Conservation (phyloP, 306 rosid species). For the Dalbergia cultrata region DNA sequence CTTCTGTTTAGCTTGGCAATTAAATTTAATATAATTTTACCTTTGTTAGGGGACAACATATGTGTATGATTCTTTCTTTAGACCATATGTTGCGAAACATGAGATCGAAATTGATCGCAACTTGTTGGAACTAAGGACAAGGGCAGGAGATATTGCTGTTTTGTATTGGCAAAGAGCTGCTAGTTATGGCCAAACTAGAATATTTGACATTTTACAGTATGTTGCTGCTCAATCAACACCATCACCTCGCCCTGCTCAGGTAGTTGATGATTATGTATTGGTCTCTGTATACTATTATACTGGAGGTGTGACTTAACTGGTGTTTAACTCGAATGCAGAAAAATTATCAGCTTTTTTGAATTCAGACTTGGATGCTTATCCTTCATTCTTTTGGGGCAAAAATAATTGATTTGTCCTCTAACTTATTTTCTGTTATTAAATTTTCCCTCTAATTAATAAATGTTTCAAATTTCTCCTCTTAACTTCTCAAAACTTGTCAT, state of each 20-base stretch:
- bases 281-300: constrained; percentile 7
- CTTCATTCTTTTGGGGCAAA: constrained; percentile 9
- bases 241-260: constrained; percentile 75
- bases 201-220: constrained; percentile 77
- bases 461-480: no score
- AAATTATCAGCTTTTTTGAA: neutral
- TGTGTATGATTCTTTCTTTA: constrained; percentile 89
- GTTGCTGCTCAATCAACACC: constrained; percentile 87
- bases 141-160: constrained; percentile 76
- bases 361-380: neutral
- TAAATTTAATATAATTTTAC: constrained; percentile 12
- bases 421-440: neutral
- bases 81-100: constrained; percentile 84
- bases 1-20: constrained; percentile 22
- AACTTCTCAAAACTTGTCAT: no score
- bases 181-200: constrained; percentile 81
- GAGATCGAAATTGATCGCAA: constrained; percentile 85
- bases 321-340: neutral
- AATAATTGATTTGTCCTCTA: no score
- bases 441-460: neutral
- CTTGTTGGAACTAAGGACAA: constrained; percentile 78
- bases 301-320: constrained; percentile 12
- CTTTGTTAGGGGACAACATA: constrained; percentile 76
- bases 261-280: constrained; percentile 38
- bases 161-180: constrained; percentile 82